A percentile compares a stretch with the other conserved stretches of the same genome.
Conservation (phyloP, 179 eudicot genomes). For the Beta corolliflora region DNA sequence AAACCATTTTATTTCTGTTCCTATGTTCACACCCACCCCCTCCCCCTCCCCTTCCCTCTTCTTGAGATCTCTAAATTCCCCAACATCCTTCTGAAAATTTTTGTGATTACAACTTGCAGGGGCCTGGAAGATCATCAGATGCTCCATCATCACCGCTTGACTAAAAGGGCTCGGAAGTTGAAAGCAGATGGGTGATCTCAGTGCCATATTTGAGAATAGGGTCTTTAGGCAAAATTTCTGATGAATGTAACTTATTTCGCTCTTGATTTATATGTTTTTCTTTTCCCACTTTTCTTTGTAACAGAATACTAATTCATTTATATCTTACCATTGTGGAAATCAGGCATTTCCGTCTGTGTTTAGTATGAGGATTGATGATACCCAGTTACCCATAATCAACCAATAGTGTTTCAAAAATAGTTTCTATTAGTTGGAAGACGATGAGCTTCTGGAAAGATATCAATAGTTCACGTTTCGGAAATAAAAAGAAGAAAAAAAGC, state of each 20-base stretch:
- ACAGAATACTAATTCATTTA: neutral
- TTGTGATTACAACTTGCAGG: slow-evolving; percentile 40
- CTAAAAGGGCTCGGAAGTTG: slow-evolving; percentile 79
- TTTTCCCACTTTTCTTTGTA: neutral
- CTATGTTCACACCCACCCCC: too few relatives aligned
- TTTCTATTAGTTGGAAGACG: too few relatives aligned
- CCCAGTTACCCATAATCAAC: neutral
- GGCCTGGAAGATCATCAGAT: slow-evolving; percentile 71
- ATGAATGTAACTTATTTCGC: too few relatives aligned
- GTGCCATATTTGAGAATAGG: neutral
- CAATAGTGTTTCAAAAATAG: too few relatives aligned
- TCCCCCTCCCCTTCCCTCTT: too few relatives aligned
- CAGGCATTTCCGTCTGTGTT: neutral
- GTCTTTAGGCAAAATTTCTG: neutral
- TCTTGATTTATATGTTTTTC: too few relatives aligned
- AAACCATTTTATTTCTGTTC: neutral
- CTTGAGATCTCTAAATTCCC: neutral
- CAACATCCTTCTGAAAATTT: neutral
- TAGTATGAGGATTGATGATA: neutral
- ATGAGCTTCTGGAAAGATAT: too few relatives aligned
- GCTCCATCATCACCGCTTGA: slow-evolving; percentile 89
- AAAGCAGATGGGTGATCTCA: slow-evolving; percentile 62
- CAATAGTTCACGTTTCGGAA: too few relatives aligned
- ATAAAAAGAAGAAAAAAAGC: too few relatives aligned
- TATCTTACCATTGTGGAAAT: neutral